Conservation (phyloP, 2,329 filamentous ascomycete genomes). For the Pseudocercospora crystallina region DNA sequence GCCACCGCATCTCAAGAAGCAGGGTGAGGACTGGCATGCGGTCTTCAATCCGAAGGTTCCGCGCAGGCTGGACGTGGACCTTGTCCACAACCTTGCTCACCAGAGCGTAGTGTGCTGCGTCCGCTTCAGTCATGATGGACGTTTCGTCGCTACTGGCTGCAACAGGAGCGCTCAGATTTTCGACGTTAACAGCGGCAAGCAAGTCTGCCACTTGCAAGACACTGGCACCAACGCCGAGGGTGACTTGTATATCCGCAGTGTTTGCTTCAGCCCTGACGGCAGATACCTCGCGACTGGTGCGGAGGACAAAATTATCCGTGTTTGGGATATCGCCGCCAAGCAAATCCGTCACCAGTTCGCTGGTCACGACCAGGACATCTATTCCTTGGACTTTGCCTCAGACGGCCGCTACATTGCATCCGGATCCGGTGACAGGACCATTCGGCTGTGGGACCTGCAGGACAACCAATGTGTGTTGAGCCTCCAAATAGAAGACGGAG, state of each 20-base stretch:
- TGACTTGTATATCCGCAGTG: conserved; percentile 94
- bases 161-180: conserved; percentile 99
- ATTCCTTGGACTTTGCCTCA: conserved; percentile 90
- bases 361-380: conserved; percentile 99
- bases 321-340: conserved; percentile 87
- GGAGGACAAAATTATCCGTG: conserved; percentile 94
- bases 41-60: conserved; percentile 89
- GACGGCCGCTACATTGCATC: conserved; percentile 94
- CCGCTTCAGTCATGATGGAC: conserved; percentile 91
- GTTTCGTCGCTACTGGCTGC: conserved; percentile 94
- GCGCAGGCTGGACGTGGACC: conserved; percentile 85
- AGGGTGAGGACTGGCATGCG: conserved; percentile 89
- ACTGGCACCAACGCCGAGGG: conserved; percentile 82
- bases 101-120: conserved; percentile 98
- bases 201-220: conserved; percentile 87
- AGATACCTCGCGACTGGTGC: conserved; percentile 92
- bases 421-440: conserved; percentile 89
- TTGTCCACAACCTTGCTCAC: conserved; percentile 88
- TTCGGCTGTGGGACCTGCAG: conserved; percentile 94
- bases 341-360: conserved; percentile 89
- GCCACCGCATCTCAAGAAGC: conserved; percentile 83
- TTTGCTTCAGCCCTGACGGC: conserved; percentile 97
- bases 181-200: conserved; percentile 82
- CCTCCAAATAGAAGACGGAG: conserved; percentile 91
- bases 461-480: conserved; percentile 77